These are phyloP conservation scores for Boechera retrofracta DNA, from an alignment of 345 rosid species.

Conservation along the genomic window DNA sequence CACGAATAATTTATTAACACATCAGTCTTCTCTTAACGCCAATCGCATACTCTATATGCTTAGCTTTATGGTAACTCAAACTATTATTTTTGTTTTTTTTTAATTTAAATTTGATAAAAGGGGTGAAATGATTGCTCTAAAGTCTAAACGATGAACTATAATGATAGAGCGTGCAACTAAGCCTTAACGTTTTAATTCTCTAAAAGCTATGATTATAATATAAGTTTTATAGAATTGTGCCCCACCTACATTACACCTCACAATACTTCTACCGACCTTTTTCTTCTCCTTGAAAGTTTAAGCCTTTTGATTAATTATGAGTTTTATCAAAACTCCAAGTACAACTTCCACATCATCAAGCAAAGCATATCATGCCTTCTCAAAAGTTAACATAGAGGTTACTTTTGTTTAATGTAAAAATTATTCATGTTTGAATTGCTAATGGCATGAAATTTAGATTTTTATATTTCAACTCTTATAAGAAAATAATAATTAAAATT, in stretches of 20 bases:
- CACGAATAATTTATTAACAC: too few relatives aligned
- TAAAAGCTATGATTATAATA: background rate
- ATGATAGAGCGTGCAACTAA: slow-evolving; percentile 24
- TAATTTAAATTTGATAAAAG: background rate
- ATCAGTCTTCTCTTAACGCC: background rate
- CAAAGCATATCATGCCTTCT: slow-evolving; percentile 15
- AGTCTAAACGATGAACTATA: background rate
- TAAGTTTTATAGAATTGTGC: background rate
- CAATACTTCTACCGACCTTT: slow-evolving; percentile 16
- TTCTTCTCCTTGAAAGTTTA: slow-evolving; percentile 28
- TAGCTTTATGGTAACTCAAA: too few relatives aligned
- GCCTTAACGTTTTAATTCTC: background rate
- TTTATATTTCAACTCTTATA: background rate
- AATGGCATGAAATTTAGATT: background rate
- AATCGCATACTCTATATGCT: background rate
- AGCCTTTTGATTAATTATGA: slow-evolving; percentile 19
- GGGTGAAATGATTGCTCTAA: slow-evolving; percentile 25
- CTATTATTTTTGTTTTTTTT: too few relatives aligned
- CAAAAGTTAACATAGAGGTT: background rate
- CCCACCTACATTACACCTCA: slow-evolving; percentile 34
- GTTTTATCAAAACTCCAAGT: slow-evolving; percentile 16
- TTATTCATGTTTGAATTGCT: background rate
- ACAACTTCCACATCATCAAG: slow-evolving; percentile 23
- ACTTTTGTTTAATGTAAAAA: slow-evolving; percentile 9
- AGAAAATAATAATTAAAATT: background rate